A percentile compares a stretch with the other conserved stretches of the same genome.
Conservation (phyloP, 2,329 filamentous ascomycete genomes). For the Drechslerella stenobrocha region DNA sequence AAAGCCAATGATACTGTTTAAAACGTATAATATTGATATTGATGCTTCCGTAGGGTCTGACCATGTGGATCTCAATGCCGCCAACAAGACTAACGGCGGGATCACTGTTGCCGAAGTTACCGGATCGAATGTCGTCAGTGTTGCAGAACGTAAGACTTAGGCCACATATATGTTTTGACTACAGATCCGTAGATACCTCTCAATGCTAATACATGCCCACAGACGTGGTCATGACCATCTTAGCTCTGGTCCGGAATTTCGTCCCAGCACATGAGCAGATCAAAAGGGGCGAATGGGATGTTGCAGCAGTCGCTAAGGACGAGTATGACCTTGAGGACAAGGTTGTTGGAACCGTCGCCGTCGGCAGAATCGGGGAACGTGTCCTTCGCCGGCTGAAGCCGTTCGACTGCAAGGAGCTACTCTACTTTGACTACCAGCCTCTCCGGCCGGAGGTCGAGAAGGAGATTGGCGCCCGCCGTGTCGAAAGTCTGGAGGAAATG, state of each 20-base stretch:
- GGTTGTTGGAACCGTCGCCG: conserved; percentile 95
- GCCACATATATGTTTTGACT: background rate
- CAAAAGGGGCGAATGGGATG: conserved; percentile 85
- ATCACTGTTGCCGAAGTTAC: conserved; percentile 94
- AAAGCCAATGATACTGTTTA: background rate
- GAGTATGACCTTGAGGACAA: conserved; percentile 97
- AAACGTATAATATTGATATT: background rate
- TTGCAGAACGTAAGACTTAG: conserved; percentile 71
- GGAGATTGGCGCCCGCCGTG: conserved; percentile 92
- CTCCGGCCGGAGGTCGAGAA: conserved; percentile 80
- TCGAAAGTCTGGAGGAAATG: conserved; percentile 89
- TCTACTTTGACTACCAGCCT: conserved; percentile 99
- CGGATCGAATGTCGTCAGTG: conserved; percentile 96
- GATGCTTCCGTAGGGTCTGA: conserved; percentile 65
- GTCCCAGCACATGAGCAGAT: conserved; percentile 96
- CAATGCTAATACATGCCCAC: conserved; percentile 1
- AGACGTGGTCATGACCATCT: conserved; percentile 97
- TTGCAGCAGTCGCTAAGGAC: conserved; percentile 94
- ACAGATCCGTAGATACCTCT: no score
- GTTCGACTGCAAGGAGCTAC: conserved; percentile 98
- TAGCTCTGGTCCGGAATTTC: conserved; percentile 94
- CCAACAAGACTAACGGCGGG: conserved; percentile 88
- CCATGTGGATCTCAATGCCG: conserved; percentile 94
- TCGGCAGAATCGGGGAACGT: conserved; percentile 97
- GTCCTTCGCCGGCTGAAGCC: conserved; percentile 93